Base-by-base conservation (phyloP, 2,329 filamentous ascomycete genomes). In the Colletotrichum orbiculare region DNA sequence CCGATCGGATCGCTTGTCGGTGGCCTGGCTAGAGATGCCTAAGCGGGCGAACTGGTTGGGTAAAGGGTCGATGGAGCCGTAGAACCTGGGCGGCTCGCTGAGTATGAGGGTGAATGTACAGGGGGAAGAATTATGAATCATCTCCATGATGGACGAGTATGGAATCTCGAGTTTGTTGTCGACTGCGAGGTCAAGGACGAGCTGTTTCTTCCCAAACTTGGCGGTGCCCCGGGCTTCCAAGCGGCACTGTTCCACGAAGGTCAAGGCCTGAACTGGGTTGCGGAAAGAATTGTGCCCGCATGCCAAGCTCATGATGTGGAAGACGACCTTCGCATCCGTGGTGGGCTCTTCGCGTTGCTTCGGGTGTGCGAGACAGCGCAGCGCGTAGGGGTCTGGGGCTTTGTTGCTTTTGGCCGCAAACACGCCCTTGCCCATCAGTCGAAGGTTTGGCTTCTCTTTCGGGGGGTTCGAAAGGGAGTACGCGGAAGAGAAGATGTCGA, bases 221-320 rank as follows among this genome's bases (percentile, higher is more conserved):
- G 70, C 80, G 15, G 54, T 69, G 63, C 72, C 78, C 54, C 34
- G 73, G 71, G 67, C 82, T 75, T 4, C 73, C 72, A 45, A 73
- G 48, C 63, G 73, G 64, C 71, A 72, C 62, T 82, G 86, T 71
- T 80, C 69, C 3, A 80, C 72, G 64, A 84, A 88, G 0, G 74
- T 73, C 7, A 87, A 73, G 17, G 6, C 69, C 66, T 71, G 69
- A 6, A 64, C 35, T 1, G 48, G 34, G 0, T 72, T 57, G 2
- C 70, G 54, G 55, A 83, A 87, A 8, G 79, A 72, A 67, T 83
- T 83, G 48, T 83, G 79, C 2, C 86, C 86, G 58, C 83, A 85
- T 8, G 75, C 76, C 54, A 39, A 39, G 69, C 35, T 17, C 15
- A 8, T 58, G 57, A 73, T 42, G 6, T 11, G n/a, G 45, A 74